Evolutionary conservation across 108 stramenopile species (phyloP), one percentile per base, ranked within the genome.

Genomic region (Mayamaea pseudoterrestris): DNA sequence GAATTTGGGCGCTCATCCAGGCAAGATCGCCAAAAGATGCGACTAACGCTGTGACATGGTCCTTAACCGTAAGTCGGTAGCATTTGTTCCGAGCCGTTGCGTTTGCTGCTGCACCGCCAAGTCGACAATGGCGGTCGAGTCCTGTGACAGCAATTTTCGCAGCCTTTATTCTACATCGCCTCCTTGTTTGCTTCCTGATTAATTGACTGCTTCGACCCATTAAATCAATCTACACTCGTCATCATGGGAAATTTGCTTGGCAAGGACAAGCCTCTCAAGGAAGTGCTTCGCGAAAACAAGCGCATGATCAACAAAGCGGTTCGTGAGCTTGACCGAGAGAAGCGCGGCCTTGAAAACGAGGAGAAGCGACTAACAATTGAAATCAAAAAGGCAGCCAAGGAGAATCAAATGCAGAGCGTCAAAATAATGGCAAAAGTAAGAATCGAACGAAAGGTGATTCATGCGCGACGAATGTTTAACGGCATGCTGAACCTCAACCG

Each of bases 231-330:
- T n/a, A n/a, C n/a, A n/a, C n/a, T n/a, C n/a, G n/a, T n/a, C n/a
- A n/a, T n/a, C n/a, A 93, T 93, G 91, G 91, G 91, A 24, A 74
- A 83, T 47, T 53, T 90, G 30, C 79, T 93, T 35, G 89, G 90
- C 24, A 81, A 80, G 51, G 86, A 97, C 32, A 95, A 94, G 66
- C 94, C 96, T 34, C 72, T 97, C 42, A 97, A 95, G 52, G 96
- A 97, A 64, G 84, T 94, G 18, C 68, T 97, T 35, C 86, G 96
- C 13, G 94, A 97, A 55, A 95, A 97, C 66, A 95, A 97, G 63
- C 90, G 96, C 30, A 84, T 83, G 76, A 95, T 97, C 41, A 95
- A 73, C 9, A 62, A 90, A 11, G 90, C 94, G 26, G 71, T 97
- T 25, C 84, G 96, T 17, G 96, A 97, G 59, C 72, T 97, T 34